Evolutionary conservation across 352 stramenopile species (phyloP), one percentile per base, ranked within the genome.

Genomic region (Pythium grandisporangium): DNA sequence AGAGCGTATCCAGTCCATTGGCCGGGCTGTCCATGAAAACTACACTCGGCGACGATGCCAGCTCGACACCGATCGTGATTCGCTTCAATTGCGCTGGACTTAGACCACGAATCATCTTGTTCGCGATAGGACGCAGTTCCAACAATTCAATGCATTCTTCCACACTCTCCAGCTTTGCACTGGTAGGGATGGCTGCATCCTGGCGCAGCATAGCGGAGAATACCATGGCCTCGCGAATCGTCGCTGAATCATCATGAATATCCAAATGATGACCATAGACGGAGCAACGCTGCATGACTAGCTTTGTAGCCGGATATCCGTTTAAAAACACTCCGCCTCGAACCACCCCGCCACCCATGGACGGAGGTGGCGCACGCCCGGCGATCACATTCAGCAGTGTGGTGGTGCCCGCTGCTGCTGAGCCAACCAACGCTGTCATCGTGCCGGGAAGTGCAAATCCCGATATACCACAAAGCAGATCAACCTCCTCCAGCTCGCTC

Each of bases 381-480:
- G 84, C 74, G 37, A 96, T 79, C 1, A 95, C 81, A 64, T 96
- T 80, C 42, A 92, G 72, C 11, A 96, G 60, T 3, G 84, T 96
- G 11, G 55, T 76, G 24, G 55, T 84, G 20, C 70, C 71, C 1
- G 70, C 70, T 23, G 63, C 73, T 36, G 41, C 69, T 14, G 46
- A 69, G 16, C 78, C 78, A 66, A 90, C 86, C 2, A 95, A 52
- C 19, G 76, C 83, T 23, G 72, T 93, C 48, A 95, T 67, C 24
- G 59, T 32, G 10, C 27, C 27, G 14, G 27, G 27, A 8, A 32
- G 14, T 14, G 27, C 27, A 14, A 32, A 32, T 8, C 27, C 27
- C 0, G 8, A 0, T 14, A 32, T 14, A 14, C 27, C 27, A 8
- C 14, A 14, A 14, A 32, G 27, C 8, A 32, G 27, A 32, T 32